Conservation (phyloP, 225 moss, liverwort and hornwort species). For the Rhytidiadelphus loreus region DNA sequence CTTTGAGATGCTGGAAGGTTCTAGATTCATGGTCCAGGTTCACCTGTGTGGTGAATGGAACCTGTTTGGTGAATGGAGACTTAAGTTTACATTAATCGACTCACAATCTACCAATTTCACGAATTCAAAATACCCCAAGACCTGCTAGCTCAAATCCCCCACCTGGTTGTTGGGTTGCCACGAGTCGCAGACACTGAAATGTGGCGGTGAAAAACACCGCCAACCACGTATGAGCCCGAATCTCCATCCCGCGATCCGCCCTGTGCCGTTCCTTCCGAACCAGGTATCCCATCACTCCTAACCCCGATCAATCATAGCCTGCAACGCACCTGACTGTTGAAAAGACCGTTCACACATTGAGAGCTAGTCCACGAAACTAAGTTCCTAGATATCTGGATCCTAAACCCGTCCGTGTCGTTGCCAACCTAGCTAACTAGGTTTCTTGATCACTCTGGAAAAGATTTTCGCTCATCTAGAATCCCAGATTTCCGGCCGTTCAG, state of each 20-base stretch:
- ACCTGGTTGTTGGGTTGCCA: constrained; percentile 11
- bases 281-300: not conserved
- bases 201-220: not conserved
- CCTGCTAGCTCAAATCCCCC: not conserved
- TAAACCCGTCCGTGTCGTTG: not conserved
- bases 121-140: too few species aligned
- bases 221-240: not conserved
- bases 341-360: not conserved
- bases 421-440: not conserved
- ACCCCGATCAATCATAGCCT: not conserved
- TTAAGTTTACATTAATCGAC: not conserved
- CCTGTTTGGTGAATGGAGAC: not conserved
- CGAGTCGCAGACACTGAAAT: not conserved
- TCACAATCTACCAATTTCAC: not conserved
- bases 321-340: not conserved
- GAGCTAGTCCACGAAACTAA: not conserved
- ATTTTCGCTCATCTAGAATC: not conserved
- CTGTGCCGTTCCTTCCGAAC: not conserved
- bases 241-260: not conserved
- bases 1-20: not conserved
- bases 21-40: not conserved
- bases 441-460: not conserved
- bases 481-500: not conserved
- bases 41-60: not conserved
- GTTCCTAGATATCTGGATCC: not conserved